Base-by-base conservation (phyloP, 129 eudicot species). In the Pseudognaphalium luteoalbum region DNA sequence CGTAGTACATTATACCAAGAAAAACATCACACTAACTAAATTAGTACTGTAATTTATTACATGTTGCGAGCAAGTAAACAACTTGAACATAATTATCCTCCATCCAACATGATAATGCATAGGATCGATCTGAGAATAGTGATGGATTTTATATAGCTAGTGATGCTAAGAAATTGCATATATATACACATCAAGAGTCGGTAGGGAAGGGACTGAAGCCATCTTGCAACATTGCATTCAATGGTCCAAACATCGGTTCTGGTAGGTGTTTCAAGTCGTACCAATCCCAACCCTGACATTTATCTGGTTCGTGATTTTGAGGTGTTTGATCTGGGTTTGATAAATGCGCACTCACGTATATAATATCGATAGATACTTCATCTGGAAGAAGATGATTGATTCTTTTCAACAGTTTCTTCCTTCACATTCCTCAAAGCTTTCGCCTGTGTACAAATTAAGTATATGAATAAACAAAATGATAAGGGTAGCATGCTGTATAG, bases 261-360 rank as follows among this genome's bases (percentile, higher is more conserved):
- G 98, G 98, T 15, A 86, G 89, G 74, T 85, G 62, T 20, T 88
- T 57, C 89, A 92, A 85, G 32, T 81, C 94, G 65, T 86, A 86
- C 98, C 98, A 92, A 52, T 86, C 89, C 96, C 98, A 92, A n/a
- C 96, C 94, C 34, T 76, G 92, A 82, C 96, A 92, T 74, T 92
- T 92, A 20, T 92, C 95, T 2, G 98, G 96, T 75, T 92, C 96
- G 19, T 80, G 12, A 66, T 86, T 92, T 67, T 71, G 85, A 3
- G 98, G 92, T 33, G 70, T 17, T 62, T 92, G 90, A 5, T 80
- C 42, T 0, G 79, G 75, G 77, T 92, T 87, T 0, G 84, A 79
- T 64, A 86, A 71, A 34, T 63, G 52, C 15, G 94, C 88, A 7
- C 96, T 90, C 92, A 92, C 85, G 80, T 70, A 82, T 47, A 90